Conservation (phyloP, 352 stramenopile genomes). For the Phytophthora cryptogea region DNA sequence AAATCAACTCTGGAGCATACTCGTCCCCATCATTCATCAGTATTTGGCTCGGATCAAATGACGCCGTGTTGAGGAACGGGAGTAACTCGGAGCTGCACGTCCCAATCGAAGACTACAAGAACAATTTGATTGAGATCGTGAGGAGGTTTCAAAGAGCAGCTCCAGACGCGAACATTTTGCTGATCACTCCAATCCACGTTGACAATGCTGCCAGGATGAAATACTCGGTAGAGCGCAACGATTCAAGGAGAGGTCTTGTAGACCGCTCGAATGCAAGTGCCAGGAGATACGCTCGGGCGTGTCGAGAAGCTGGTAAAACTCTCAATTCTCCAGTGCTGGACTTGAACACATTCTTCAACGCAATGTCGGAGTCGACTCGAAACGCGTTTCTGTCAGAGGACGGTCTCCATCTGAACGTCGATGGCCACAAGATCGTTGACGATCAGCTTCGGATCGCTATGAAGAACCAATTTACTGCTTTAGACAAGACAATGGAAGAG, state of each 20-base stretch:
- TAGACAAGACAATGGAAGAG: slow-evolving; percentile 6
- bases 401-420: slow-evolving; percentile 49
- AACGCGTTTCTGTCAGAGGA: slow-evolving; percentile 44
- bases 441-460: slow-evolving; percentile 37
- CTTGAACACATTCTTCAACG: slow-evolving; percentile 51
- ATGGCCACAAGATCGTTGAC: slow-evolving; percentile 48
- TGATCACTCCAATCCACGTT: slow-evolving; percentile 40
- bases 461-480: slow-evolving; percentile 11
- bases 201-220: slow-evolving; percentile 16
- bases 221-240: slow-evolving; percentile 25
- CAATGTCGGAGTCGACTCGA: slow-evolving; percentile 33
- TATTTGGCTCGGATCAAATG: slow-evolving; percentile 17
- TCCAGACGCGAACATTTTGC: slow-evolving; percentile 34
- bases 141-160: slow-evolving; percentile 6
- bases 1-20: slow-evolving; percentile 10
- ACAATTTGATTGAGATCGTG: slow-evolving; percentile 20
- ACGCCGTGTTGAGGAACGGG: slow-evolving; percentile 14
- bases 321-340: slow-evolving; percentile 40
- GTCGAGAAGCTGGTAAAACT: slow-evolving; percentile 29
- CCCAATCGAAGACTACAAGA: slow-evolving; percentile 18
- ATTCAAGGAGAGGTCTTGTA: slow-evolving; percentile 13
- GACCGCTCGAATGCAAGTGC: slow-evolving; percentile 20
- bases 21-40: slow-evolving; percentile 14
- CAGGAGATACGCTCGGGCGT: slow-evolving; percentile 43
- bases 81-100: slow-evolving; percentile 19